Evolutionary conservation across 805 yeast genomes (phyloP), one percentile per base, ranked within the genome.

Genomic region (Ogataea sp.): DNA sequence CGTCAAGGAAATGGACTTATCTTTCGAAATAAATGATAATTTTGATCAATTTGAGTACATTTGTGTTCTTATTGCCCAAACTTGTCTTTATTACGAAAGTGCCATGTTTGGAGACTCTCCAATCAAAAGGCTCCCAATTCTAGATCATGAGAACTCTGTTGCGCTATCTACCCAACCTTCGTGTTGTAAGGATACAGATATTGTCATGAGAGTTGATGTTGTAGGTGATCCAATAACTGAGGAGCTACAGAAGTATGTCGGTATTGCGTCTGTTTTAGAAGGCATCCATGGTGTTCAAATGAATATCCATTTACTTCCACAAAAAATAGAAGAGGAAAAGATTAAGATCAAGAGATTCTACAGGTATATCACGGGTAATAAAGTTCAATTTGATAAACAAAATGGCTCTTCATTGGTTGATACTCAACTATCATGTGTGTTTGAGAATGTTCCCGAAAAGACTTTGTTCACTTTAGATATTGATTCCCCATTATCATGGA

Each of bases 211-310:
- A 43, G 51, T 88, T 4, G 57, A 74, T 4, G 62, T 83, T 0
- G 58, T 83, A 1, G 51, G 85, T 30, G 88, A 93, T 54, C 97
- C 97, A 1, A 57, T 78, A 2, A 72, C 74, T 42, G 89, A 83
- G 47, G 50, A 62, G 14, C 72, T 94, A 0, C 97, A 86, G 50
- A 74, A 72, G 36, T 50, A 78, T 8, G 48, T 82, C 0, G 62
- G 81, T 0, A 53, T 83, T 15, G 52, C 59, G 3, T 48, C 55
- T 3, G 15, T 51, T 26, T 51, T 64, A 9, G 55, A 65, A n/a
- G 47, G 73, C 0, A 45, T 81, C 21, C 96, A 96, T 1, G 27
- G 36, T 8, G 23, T 38, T 7, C 14, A 20, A 5, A 20, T 27
- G 4, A 26, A 26, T 14, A 23, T 27, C n/a, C 18, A 14, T 7